A percentile compares a stretch with the other conserved stretches of the same genome.
Conservation (phyloP, 164 flowering plant species). For the Sedum album region DNA sequence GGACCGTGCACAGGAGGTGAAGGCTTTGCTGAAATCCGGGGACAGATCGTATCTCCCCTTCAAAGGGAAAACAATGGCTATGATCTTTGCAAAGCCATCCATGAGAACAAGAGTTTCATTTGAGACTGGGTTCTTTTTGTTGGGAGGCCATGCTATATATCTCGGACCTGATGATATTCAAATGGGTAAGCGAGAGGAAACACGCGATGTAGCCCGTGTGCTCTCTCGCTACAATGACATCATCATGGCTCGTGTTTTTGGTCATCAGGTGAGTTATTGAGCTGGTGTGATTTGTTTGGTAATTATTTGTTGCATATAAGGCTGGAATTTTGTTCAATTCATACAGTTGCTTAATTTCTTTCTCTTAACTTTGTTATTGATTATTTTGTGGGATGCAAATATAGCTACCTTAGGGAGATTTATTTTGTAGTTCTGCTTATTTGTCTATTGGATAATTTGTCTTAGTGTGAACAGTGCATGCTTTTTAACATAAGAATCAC, state of each 20-base stretch:
- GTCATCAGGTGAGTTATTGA: not conserved
- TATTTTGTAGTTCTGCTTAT: too few species aligned
- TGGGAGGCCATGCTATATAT: not conserved
- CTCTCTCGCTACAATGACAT: not conserved
- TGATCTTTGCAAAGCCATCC: not conserved
- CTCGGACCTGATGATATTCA: not conserved
- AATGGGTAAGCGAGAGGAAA: not conserved
- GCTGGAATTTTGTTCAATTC: not conserved
- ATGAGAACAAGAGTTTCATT: not conserved
- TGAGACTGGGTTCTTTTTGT: not conserved
- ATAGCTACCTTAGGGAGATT: too few species aligned
- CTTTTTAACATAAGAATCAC: too few species aligned
- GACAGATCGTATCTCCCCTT: not conserved
- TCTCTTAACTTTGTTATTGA: too few species aligned
- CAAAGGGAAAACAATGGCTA: not conserved
- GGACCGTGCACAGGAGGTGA: not conserved
- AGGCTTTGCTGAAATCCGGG: not conserved
- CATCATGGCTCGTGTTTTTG: not conserved
- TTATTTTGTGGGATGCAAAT: too few species aligned
- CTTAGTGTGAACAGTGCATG: too few species aligned
- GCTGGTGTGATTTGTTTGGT: not conserved
- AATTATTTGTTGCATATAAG: not conserved
- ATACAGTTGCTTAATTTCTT: too few species aligned
- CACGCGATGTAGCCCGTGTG: not conserved
- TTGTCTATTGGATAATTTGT: too few species aligned